Base-by-base conservation (phyloP, 345 rosid species). In the Physaria fendleri region DNA sequence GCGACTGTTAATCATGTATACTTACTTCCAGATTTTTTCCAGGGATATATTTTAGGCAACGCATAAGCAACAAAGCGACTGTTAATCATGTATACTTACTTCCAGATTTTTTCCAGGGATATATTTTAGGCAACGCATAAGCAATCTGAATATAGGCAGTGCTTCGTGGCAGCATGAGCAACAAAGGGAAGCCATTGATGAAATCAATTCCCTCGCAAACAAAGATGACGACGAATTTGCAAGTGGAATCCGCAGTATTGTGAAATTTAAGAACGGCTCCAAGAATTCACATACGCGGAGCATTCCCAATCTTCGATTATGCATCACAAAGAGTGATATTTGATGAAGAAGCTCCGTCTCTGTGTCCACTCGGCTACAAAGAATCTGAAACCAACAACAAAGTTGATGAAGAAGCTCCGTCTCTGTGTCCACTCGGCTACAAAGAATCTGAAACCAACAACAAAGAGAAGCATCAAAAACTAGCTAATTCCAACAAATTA, bases 171-270 rank as follows among this genome's bases (percentile, higher is more conserved):
- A 79, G 67, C 62, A 64, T 14, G 92, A 81, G 69, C 90, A 91
- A 74, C 92, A 84, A 62, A 85, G 66, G 2, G 96, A 82, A 23
- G 95, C 78, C 75, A 92, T 59, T 13, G 90, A 84, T 34, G 88
- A 76, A 23, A 85, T 17, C 18, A 92, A 71, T 48, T 77, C 85
- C 79, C 82, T 77, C 2, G 71, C 66, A 71, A 88, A 88, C 62
- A 72, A 75, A 23, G 74, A 61, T 0, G 80, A 58, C 0, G 75
- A 48, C 22, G 79, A 60, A 66, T 78, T 76, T 24, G 71, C 66
- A 73, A 76, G 64, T 3, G 86, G 81, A 41, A 78, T 23, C 22
- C 83, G 66, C 34, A 88, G 67, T 55, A 88, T 58, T 1, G 83
- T 65, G 68, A 77, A 88, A 58, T 53, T 76, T 69, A 88, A 3